Conservation (phyloP, 2,329 filamentous ascomycete species). For the Orbilia ellipsospora region DNA sequence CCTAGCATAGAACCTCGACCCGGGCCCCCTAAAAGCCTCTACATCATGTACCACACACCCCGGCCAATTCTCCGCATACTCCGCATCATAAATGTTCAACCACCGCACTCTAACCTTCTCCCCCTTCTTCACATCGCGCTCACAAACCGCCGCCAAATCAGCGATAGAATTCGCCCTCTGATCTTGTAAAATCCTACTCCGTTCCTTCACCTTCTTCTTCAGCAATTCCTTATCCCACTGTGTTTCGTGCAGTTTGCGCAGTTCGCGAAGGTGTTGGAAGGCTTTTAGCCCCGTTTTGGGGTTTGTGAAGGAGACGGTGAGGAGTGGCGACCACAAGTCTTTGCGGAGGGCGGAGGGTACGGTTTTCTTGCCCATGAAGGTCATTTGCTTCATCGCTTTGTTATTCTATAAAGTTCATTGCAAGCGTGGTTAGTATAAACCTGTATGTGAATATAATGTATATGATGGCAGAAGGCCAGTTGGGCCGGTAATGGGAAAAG, state of each 20-base stretch:
- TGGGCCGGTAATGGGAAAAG: background rate
- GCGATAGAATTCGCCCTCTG: slow-evolving; percentile 73
- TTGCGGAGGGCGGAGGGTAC: slow-evolving; percentile 73
- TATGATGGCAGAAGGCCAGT: too few species aligned
- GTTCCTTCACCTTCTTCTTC: slow-evolving; percentile 62
- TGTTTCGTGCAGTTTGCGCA: slow-evolving; percentile 72
- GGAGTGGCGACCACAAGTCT: slow-evolving; percentile 74
- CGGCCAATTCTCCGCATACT: slow-evolving; percentile 62
- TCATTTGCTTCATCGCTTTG: slow-evolving; percentile 69
- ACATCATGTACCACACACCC: slow-evolving; percentile 61
- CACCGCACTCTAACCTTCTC: slow-evolving; percentile 59
- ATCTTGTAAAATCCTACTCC: slow-evolving; percentile 69
- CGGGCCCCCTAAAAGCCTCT: slow-evolving; percentile 24
- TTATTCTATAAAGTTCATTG: slow-evolving; percentile 61
- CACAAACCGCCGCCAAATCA: slow-evolving; percentile 70
- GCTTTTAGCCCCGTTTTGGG: slow-evolving; percentile 70
- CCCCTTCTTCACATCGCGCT: slow-evolving; percentile 26
- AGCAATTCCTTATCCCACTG: slow-evolving; percentile 69
- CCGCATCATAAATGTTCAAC: slow-evolving; percentile 61
- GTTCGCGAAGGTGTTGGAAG: slow-evolving; percentile 74
- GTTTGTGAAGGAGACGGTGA: slow-evolving; percentile 70
- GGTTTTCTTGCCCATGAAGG: slow-evolving; percentile 76
- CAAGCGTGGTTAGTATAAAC: background rate
- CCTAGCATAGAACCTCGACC: slow-evolving; percentile 27
- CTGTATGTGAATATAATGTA: too few species aligned